Percentiles rank a stretch among this genome's conserved stretches.
Evolutionary conservation across 108 stramenopile genomes (phyloP).

Genomic region (Pseudonitzschia delicatissima): DNA sequence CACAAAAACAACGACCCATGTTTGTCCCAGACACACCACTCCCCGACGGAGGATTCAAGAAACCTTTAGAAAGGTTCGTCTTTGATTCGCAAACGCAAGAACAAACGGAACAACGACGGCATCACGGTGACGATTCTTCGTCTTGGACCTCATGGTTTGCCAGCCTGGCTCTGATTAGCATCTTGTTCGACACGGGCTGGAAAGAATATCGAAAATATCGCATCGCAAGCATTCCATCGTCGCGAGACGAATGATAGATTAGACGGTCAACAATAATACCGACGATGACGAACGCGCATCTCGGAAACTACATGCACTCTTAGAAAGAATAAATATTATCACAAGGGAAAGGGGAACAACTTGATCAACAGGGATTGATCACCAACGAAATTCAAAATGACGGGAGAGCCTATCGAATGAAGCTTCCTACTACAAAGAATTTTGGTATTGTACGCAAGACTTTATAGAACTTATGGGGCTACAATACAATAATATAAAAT

Average conservation of each 20-base stretch:
- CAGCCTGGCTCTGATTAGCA: constrained; percentile 9
- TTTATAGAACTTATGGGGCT: no score
- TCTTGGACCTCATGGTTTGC: constrained; percentile 20
- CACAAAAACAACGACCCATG: constrained; percentile 11
- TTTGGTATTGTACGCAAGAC: no score
- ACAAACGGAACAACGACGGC: not conserved
- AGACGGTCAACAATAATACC: no score
- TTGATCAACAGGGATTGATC: no score
- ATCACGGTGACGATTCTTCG: not conserved
- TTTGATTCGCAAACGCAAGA: not conserved
- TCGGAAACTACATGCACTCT: no score
- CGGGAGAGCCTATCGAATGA: no score
- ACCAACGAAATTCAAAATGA: no score
- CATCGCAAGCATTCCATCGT: not conserved
- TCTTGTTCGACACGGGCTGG: constrained; percentile 24
- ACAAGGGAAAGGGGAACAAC: no score
- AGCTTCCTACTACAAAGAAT: no score
- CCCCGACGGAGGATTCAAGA: constrained; percentile 1
- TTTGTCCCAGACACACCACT: constrained; percentile 16
- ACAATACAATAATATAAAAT: no score
- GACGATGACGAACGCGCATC: no score
- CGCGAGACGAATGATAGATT: constrained; percentile 4
- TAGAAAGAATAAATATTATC: no score
- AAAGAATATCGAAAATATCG: constrained; percentile 24
- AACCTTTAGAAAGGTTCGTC: constrained; percentile 12